phyloP scores from a whole-genome alignment of 805 yeast genomes.

The Wickerhamiella nectarea region DNA sequence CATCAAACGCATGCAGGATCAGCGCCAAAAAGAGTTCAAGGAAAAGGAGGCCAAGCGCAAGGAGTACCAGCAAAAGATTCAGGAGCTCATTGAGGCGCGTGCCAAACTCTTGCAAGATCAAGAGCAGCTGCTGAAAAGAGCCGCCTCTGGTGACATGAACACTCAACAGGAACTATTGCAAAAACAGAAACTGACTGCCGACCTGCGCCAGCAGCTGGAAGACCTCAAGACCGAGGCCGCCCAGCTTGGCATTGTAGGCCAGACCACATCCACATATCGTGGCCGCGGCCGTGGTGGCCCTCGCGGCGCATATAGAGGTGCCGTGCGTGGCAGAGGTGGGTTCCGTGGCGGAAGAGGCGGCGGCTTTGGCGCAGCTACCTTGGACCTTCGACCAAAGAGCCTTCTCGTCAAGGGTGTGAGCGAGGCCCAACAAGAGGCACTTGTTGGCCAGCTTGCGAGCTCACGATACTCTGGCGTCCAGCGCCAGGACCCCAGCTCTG shows the following conservation, averaged over 20 bases:
- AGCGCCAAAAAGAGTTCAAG: constrained; percentile 32
- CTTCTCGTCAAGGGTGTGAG: constrained; percentile 25
- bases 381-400: constrained; percentile 30
- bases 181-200: constrained; percentile 18
- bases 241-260: constrained; percentile 13
- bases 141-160: constrained; percentile 12
- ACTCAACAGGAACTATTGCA: constrained; percentile 11
- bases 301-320: constrained; percentile 12
- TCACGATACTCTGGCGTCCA: constrained; percentile 13
- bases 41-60: constrained; percentile 27
- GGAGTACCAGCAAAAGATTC: constrained; percentile 25
- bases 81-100: constrained; percentile 26
- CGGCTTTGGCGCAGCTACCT: constrained; percentile 19
- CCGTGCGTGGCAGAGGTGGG: constrained; percentile 11
- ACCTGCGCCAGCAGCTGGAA: constrained; percentile 24
- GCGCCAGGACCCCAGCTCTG: constrained; percentile 14
- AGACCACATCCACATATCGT: constrained; percentile 1
- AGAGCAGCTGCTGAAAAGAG: constrained; percentile 26
- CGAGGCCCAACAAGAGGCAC: constrained; percentile 24
- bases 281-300: constrained; percentile 17
- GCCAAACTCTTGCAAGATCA: constrained; percentile 27
- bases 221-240: constrained; percentile 19
- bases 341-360: constrained; percentile 19
- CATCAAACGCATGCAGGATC: constrained; percentile 27
- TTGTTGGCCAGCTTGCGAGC: constrained; percentile 23